These are phyloP conservation scores for Penicillium sp. DNA, from an alignment of 2,329 filamentous ascomycete species.

Conservation along the genomic window DNA sequence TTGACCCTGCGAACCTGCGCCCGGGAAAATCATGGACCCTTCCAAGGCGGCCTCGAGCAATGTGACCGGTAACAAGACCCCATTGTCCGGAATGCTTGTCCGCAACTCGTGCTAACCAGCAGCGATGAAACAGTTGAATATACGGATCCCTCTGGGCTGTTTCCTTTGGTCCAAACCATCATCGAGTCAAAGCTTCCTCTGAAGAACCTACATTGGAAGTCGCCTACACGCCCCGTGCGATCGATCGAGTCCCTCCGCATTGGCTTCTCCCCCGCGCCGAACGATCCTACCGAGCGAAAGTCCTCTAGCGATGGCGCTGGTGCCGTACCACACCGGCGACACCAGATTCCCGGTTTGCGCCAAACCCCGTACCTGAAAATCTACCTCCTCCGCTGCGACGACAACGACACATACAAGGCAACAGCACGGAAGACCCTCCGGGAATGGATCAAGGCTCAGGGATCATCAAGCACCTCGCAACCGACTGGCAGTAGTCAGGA, in stretches of 20 bases:
- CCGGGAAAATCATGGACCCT: constrained; percentile 49
- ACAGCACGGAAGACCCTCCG: constrained; percentile 77
- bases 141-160: constrained; percentile 89
- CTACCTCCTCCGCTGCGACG: constrained; percentile 87
- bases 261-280: constrained; percentile 74
- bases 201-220: constrained; percentile 95
- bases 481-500: constrained; percentile 70
- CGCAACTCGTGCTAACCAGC: constrained; percentile 28
- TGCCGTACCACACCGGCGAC: constrained; percentile 65
- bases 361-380: constrained; percentile 94
- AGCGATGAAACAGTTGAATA: constrained; percentile 75
- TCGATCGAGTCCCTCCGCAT: constrained; percentile 94
- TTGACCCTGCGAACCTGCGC: constrained; percentile 34
- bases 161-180: constrained; percentile 78
- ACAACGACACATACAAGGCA: constrained; percentile 91
- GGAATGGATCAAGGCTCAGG: constrained; percentile 87
- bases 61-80: constrained; percentile 67
- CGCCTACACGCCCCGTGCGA: constrained; percentile 84
- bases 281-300: constrained; percentile 41
- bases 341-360: constrained; percentile 92
- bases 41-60: constrained; percentile 67
- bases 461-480: constrained; percentile 53
- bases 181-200: constrained; percentile 81
- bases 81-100: constrained; percentile 2
- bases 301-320: constrained; percentile 46